phyloP scores from a whole-genome alignment of 2,329 filamentous ascomycete genomes.

The Allantophomopsis cytisporea region DNA sequence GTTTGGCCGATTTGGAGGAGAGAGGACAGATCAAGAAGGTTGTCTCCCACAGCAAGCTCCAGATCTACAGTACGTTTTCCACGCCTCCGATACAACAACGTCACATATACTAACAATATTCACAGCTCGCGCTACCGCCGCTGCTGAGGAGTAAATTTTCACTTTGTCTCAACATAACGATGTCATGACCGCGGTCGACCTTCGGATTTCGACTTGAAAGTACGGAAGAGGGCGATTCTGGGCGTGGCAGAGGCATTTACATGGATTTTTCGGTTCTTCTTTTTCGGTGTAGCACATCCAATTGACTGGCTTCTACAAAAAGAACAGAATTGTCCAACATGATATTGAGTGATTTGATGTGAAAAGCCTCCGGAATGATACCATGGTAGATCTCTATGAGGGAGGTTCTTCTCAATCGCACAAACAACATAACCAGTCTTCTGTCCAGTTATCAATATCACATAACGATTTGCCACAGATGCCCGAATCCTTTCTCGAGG shows the following conservation, averaged over 20 bases:
- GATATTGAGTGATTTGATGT: too few relatives aligned
- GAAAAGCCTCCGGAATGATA: too few relatives aligned
- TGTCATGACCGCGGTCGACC: constrained; percentile 14
- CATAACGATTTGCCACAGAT: too few relatives aligned
- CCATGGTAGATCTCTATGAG: too few relatives aligned
- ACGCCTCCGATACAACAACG: constrained; percentile 3
- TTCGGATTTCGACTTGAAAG: constrained; percentile 3
- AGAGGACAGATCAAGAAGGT: constrained; percentile 98
- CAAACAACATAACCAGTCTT: too few relatives aligned
- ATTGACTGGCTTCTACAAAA: constrained; percentile 8
- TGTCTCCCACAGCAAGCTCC: constrained; percentile 91
- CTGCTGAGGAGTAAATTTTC: constrained; percentile 23
- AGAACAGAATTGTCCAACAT: too few relatives aligned
- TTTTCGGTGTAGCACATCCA: constrained; percentile 21
- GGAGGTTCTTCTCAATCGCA: too few relatives aligned
- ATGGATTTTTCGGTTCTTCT: constrained; percentile 14
- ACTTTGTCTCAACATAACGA: constrained; percentile 12
- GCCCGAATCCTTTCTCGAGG: too few relatives aligned
- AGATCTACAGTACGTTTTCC: constrained; percentile 76
- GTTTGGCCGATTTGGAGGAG: constrained; percentile 88
- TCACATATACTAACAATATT: constrained; percentile 15
- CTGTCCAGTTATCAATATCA: too few relatives aligned
- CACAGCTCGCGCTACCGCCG: constrained; percentile 46
- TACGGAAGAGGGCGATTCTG: constrained; percentile 11
- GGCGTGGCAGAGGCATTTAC: constrained; percentile 17